phyloP scores from a whole-genome alignment of 768 basidiomycete genomes.

The Suillus americanus region DNA sequence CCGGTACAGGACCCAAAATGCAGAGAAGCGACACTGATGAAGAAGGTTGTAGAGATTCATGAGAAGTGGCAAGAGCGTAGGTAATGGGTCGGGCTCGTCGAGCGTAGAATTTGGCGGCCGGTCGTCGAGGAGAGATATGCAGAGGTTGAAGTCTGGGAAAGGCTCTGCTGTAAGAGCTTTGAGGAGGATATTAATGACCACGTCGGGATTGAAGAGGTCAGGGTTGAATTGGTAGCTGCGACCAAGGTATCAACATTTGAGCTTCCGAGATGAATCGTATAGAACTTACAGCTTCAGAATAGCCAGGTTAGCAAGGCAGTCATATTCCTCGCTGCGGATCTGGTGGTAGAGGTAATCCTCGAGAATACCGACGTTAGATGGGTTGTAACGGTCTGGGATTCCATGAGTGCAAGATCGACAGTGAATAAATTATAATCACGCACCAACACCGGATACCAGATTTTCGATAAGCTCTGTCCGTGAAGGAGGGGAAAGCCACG shows the following conservation, averaged over 20 bases:
- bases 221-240: conserved; percentile 94
- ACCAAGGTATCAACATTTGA: conserved; percentile 2
- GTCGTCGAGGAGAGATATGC: conserved; percentile 88
- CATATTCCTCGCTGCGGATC: conserved; percentile 87
- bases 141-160: conserved; percentile 92
- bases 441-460: conserved; percentile 88
- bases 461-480: conserved; percentile 88
- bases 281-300: conserved; percentile 81
- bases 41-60: conserved; percentile 67
- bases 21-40: conserved; percentile 83
- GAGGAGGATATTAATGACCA: conserved; percentile 92
- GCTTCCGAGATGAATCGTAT: neutral
- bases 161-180: conserved; percentile 86
- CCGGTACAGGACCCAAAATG: conserved; percentile 78
- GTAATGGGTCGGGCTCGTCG: conserved; percentile 83
- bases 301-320: conserved; percentile 92
- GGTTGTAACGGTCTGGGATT: conserved; percentile 89
- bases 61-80: conserved; percentile 65
- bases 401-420: conserved; percentile 1
- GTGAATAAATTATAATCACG: conserved; percentile 27
- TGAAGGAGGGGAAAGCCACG: conserved; percentile 74
- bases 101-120: conserved; percentile 49
- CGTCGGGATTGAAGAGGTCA: conserved; percentile 88
- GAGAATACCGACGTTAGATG: conserved; percentile 87
- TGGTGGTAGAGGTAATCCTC: conserved; percentile 98